Base-by-base conservation (phyloP, 1,139 yeast species). In the Blastobotrys ciferrii region DNA sequence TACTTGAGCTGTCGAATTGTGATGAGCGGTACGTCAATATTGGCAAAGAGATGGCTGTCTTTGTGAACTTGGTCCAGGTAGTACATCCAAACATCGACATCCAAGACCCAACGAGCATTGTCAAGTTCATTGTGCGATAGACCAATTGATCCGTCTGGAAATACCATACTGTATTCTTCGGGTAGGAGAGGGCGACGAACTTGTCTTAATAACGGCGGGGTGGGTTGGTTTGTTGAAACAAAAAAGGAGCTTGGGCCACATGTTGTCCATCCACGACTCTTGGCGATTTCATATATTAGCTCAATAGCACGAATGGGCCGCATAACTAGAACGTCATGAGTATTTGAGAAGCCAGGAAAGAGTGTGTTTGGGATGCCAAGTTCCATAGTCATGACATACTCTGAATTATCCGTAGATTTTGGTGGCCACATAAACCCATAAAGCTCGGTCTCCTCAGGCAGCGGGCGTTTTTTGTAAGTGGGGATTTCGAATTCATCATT, bases 391-490 rank as follows among this genome's bases (percentile, higher is more conserved):
- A 12, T 31, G 46, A 18, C 13, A 15, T 28, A 14, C 31, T 39
- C 36, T 19, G 17, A 6, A 35, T 37, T 31, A 30, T 32, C 20
- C 38, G 23, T 13, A 13, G 36, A 9, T 20, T 28, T 13, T 14
- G 47, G 18, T 3, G 45, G 45, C 53, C 53, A 50, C 4, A 43
- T 18, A 20, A 50, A 47, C 14, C 53, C 53, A 6, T 41, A 32
- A 7, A 46, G 33, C 12, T 38, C 48, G 6, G 45, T 30, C 28
- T 50, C 53, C 37, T 52, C 49, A 7, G 51, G 53, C 13, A 39
- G 41, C 11, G 46, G 45, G 18, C 50, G 39, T 32, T 40, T 30
- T 25, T 47, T 46, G 43, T 42, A 28, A 3, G 51, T 36, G n/a
- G 48, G 48, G 12, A 48, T 19, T 3, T 23, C 40, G 4, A n/a